Base-by-base conservation (phyloP, 768 basidiomycete species). In the Pleurotus cornucopiae region DNA sequence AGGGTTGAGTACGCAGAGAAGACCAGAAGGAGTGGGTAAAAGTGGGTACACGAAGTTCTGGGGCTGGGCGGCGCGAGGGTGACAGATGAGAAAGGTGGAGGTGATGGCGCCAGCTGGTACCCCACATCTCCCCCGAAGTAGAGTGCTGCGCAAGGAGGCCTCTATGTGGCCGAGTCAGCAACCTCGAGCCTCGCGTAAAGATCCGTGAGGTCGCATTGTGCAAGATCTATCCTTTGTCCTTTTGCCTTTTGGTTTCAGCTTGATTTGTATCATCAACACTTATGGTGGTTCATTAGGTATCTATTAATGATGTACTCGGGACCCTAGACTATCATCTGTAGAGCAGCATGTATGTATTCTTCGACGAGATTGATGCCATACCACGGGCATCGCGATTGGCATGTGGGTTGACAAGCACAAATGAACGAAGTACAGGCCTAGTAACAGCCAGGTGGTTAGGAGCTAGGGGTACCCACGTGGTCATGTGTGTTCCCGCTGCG, bases 1-100 rank as follows among this genome's bases (percentile, higher is more conserved):
- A 69, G 72, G 23, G 80, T 90, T 6, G 90, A 92, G 64, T 78
- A 84, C 49, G 61, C 60, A 48, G 84, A 85, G 63, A 81, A 75
- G 38, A 20, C 11, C 16, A 44, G n/a, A 34, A 39, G 39, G 51
- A 23, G 34, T 11, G 37, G 34, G 26, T 49, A 25, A 26, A 7
- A 49, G 12, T 23, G 41, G 41, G 14, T 44, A 44, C n/a, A 21
- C 13, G n/a, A 21, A 1, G 41, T 44, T 3, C 1, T 44, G 11
- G 41, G 41, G 9, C 41, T 44, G 41, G 41, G n/a, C n/a, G n/a
- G 41, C 14, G 41, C 41, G 5, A 21, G n/a, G 41, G 41, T 21
- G 20, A 16, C 4, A 16, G 41, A 44, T n/a, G 41, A 6, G 41
- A 16, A 16, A 21, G 41, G 41, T 44, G 41, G 41, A 44, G n/a